Percentiles rank a stretch among this genome's conserved stretches.
These are phyloP conservation scores for sunflower (Helianthus annuus) DNA, from an alignment of 129 eudicot genomes.

Conservation along the genomic window HanXRQr2.0-SUNRISE NC_035447.2:113670005-113670504, in stretches of 20 bases:
- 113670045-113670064: no score
- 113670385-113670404: conserved; percentile 61
- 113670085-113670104: no score
- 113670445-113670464: conserved; percentile 41
- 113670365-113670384: conserved; percentile 58
- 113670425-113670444: conserved; percentile 39
- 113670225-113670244: no score
- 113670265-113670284: neutral
- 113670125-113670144: no score
- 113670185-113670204: no score
- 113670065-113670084: no score
- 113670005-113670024: no score
- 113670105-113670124: no score
- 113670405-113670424: conserved; percentile 60
- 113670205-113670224: no score
- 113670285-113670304: conserved; percentile 11
- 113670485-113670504: neutral
- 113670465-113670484: neutral
- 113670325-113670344: conserved; percentile 50
- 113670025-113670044: no score
- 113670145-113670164: no score
- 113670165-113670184: no score
- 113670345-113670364: conserved; percentile 52
- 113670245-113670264: neutral
- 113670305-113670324: conserved; percentile 48